Conservation (phyloP, 108 stramenopile species). For the Chaetoceros muelleri region DNA sequence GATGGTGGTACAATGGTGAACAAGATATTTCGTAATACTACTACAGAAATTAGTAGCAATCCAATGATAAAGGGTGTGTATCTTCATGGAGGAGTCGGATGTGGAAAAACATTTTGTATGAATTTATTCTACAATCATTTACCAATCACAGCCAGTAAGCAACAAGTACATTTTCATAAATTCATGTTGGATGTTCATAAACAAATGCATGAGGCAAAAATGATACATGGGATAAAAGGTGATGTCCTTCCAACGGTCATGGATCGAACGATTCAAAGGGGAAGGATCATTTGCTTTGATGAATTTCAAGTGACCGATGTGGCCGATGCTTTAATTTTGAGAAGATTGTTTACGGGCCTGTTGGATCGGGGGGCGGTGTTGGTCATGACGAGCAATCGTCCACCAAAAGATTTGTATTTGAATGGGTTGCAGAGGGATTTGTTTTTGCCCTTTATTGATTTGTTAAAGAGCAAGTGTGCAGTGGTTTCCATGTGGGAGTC, state of each 20-base stretch:
- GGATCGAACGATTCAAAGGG: constrained; percentile 28
- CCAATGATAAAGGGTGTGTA: constrained; percentile 52
- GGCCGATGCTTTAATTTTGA: constrained; percentile 77
- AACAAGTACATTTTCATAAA: constrained; percentile 96
- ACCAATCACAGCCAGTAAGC: constrained; percentile 35
- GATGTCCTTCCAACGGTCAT: constrained; percentile 47
- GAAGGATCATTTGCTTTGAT: constrained; percentile 71
- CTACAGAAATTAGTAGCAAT: constrained; percentile 1
- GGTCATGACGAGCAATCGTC: constrained; percentile 91
- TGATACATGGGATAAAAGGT: constrained; percentile 15
- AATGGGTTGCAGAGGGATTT: constrained; percentile 93
- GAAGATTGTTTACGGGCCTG: constrained; percentile 62
- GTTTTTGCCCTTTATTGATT: constrained; percentile 92
- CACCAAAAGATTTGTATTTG: constrained; percentile 85
- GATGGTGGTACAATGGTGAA: not conserved
- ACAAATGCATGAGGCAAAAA: constrained; percentile 59
- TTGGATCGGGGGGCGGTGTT: constrained; percentile 52
- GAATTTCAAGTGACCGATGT: constrained; percentile 93
- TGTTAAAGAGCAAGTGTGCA: constrained; percentile 44
- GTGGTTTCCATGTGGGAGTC: constrained; percentile 74
- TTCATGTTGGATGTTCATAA: constrained; percentile 93
- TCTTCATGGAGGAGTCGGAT: constrained; percentile 89
- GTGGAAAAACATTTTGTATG: constrained; percentile 97
- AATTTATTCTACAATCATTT: constrained; percentile 74
- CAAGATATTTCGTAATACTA: constrained; percentile 2